phyloP scores from a whole-genome alignment of 129 eudicot genomes.

The Arctium lappa region DNA sequence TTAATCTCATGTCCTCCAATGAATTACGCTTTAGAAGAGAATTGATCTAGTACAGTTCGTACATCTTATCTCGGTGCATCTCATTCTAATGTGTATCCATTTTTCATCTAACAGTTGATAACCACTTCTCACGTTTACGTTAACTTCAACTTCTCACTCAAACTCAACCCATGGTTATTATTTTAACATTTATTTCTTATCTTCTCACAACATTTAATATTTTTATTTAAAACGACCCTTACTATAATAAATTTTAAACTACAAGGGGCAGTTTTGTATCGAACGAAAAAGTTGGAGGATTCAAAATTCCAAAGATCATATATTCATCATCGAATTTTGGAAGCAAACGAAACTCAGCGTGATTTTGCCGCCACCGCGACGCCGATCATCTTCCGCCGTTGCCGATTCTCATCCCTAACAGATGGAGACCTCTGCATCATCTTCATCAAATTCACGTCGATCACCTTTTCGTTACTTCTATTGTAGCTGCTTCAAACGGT shows the following conservation, averaged over 20 bases:
- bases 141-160: too few relatives aligned
- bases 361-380: conserved; percentile 24
- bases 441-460: conserved; percentile 35
- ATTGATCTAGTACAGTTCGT: too few relatives aligned
- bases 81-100: too few relatives aligned
- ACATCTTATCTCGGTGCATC: too few relatives aligned
- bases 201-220: too few relatives aligned
- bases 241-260: neutral
- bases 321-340: neutral
- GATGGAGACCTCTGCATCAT: conserved; percentile 26
- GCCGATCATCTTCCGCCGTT: conserved; percentile 16
- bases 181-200: too few relatives aligned
- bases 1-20: too few relatives aligned
- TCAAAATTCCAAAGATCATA: neutral
- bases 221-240: neutral
- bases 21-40: too few relatives aligned
- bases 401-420: neutral
- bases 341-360: conserved; percentile 18
- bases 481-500: conserved; percentile 49
- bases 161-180: too few relatives aligned
- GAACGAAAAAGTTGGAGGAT: neutral
- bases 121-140: too few relatives aligned
- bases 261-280: neutral
- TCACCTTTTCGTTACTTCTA: conserved; percentile 39
- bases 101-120: too few relatives aligned